Evolutionary conservation across 176 grass and related monocot genomes (phyloP).

Genomic region (Carex littledalei): DNA sequence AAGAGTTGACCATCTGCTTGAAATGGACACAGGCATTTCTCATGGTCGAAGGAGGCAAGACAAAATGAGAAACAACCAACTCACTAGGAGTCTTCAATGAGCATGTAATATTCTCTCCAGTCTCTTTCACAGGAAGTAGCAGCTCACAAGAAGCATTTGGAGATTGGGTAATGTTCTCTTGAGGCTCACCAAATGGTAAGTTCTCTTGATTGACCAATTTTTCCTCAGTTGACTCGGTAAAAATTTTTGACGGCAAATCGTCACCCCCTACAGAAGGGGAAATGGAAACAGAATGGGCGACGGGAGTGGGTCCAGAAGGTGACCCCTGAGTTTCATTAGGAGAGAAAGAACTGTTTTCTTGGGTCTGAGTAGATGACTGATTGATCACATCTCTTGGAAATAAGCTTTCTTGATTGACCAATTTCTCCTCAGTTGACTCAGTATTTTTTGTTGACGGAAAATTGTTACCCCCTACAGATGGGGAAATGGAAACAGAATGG

Average conservation of each 20-base stretch:
- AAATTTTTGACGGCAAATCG: not conserved
- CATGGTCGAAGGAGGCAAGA: not conserved
- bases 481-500: slow-evolving; percentile 23
- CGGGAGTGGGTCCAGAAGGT: not conserved
- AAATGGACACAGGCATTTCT: slow-evolving; percentile 24
- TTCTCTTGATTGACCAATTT: slow-evolving; percentile 10
- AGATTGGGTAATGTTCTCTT: not conserved
- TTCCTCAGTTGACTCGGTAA: not conserved
- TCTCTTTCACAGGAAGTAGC: not conserved
- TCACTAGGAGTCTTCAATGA: not conserved
- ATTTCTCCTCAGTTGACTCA: not conserved
- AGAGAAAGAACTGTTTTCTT: not conserved
- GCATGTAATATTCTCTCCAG: not conserved
- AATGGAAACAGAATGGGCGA: not conserved
- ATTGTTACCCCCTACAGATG: slow-evolving; percentile 42
- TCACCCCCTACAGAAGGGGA: slow-evolving; percentile 37
- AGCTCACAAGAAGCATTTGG: not conserved
- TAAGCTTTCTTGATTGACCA: not conserved
- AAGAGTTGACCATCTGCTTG: slow-evolving; percentile 24
- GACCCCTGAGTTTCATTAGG: not conserved
- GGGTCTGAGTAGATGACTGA: not conserved
- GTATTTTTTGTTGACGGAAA: not conserved
- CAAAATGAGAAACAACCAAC: slow-evolving; percentile 2
- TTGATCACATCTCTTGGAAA: not conserved
- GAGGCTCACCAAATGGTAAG: not conserved